Evolutionary conservation across 228 moss, liverwort and hornwort species (phyloP).

Genomic region (Sphagnum fallax): DNA sequence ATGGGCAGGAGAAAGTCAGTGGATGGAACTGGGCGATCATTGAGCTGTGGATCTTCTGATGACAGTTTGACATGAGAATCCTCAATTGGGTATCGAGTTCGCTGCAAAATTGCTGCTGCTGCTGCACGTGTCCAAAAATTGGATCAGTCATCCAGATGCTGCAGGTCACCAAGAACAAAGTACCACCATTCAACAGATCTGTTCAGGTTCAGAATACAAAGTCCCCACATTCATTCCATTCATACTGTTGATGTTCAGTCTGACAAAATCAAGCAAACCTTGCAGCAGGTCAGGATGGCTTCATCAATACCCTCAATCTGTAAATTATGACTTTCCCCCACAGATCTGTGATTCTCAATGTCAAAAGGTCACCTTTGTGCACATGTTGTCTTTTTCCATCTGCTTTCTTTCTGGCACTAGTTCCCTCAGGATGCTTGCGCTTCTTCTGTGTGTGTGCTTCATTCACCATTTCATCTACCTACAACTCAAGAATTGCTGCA

Average conservation of each 20-base stretch:
- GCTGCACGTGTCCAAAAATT: conserved; percentile 13
- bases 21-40: conserved; percentile 74
- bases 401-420: conserved; percentile 31
- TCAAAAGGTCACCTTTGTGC: background rate
- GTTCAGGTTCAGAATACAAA: no score
- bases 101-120: conserved; percentile 5
- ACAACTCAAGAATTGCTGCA: conserved; percentile 7
- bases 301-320: no score
- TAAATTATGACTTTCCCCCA: no score
- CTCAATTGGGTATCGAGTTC: conserved; percentile 87
- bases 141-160: no score
- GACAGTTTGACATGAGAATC: conserved; percentile 65
- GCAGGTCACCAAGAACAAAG: no score
- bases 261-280: no score
- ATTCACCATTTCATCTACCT: conserved; percentile 60
- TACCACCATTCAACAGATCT: no score
- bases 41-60: conserved; percentile 63
- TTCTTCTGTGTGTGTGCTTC: conserved; percentile 63
- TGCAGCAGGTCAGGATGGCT: no score
- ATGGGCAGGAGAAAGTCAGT: conserved; percentile 80
- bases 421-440: conserved; percentile 57
- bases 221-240: no score
- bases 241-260: no score
- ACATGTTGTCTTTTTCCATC: conserved; percentile 41
- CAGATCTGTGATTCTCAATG: no score